phyloP scores from a whole-genome alignment of 2,329 filamentous ascomycete genomes.

The Beauveria australis region DNA sequence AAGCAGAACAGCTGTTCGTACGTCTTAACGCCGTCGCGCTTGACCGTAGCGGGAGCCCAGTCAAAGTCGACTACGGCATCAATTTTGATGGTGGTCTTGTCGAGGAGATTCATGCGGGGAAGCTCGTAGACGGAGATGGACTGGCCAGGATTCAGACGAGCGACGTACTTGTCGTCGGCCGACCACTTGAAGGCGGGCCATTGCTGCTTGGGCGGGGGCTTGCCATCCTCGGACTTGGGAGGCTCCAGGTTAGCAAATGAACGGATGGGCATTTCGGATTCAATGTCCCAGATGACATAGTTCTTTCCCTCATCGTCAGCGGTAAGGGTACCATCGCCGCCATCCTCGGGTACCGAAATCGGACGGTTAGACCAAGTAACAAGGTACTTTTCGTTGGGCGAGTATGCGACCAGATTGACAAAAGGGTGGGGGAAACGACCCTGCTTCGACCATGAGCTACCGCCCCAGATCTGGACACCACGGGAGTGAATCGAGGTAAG shows the following conservation, averaged over 20 bases:
- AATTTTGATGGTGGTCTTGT: conserved; percentile 90
- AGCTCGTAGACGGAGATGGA: conserved; percentile 89
- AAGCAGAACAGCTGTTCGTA: conserved; percentile 97
- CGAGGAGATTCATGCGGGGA: conserved; percentile 79
- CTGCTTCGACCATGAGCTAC: conserved; percentile 78
- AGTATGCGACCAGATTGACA: conserved; percentile 94
- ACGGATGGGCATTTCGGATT: conserved; percentile 78
- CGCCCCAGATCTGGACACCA: conserved; percentile 96
- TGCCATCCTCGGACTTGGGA: conserved; percentile 50
- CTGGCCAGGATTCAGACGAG: conserved; percentile 77
- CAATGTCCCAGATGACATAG: conserved; percentile 97
- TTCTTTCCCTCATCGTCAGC: conserved; percentile 97
- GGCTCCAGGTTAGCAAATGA: conserved; percentile 89
- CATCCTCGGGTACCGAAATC: conserved; percentile 82
- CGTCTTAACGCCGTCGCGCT: conserved; percentile 75
- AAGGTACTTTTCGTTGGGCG: conserved; percentile 83
- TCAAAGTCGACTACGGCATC: conserved; percentile 97
- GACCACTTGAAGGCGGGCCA: conserved; percentile 99
- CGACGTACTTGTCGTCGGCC: conserved; percentile 92
- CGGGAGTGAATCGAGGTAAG: conserved; percentile 91
- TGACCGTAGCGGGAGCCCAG: conserved; percentile 80
- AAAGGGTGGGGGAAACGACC: conserved; percentile 92
- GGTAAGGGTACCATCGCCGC: conserved; percentile 73
- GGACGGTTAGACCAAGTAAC: conserved; percentile 95
- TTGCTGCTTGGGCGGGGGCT: conserved; percentile 75